Conservation (phyloP, 345 rosid species). For the Sapria himalayana region DNA sequence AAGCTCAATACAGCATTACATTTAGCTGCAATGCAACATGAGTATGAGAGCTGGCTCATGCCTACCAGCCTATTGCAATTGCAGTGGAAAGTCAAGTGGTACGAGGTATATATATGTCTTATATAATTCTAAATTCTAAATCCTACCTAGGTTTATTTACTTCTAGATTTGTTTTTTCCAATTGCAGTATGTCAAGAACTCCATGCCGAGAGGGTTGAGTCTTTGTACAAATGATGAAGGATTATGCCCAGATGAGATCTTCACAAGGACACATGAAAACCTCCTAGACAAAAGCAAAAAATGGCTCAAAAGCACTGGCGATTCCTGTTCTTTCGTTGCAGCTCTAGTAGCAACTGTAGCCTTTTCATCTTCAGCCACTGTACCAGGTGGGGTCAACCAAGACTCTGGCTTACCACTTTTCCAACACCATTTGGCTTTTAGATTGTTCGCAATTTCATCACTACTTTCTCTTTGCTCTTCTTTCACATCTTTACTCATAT, state of each 20-base stretch:
- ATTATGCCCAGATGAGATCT: constrained; percentile 11
- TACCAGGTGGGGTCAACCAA: constrained; percentile 9
- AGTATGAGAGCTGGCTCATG: constrained; percentile 6
- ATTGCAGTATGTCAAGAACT: constrained; percentile 14
- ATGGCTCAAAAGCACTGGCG: constrained; percentile 15
- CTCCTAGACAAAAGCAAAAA: constrained; percentile 9
- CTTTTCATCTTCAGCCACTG: constrained; percentile 11
- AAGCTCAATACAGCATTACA: constrained; percentile 11
- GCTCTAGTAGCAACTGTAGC: constrained; percentile 18
- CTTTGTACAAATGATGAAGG: constrained; percentile 3
- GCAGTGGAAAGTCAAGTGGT: constrained; percentile 17
- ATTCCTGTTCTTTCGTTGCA: constrained; percentile 17
- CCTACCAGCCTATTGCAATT: constrained; percentile 12
- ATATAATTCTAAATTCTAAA: not conserved
- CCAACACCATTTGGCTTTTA: not conserved
- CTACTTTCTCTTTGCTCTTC: constrained; percentile 13
- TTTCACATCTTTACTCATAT: constrained; percentile 5
- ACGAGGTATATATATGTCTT: constrained; percentile 6
- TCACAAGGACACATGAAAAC: constrained; percentile 6
- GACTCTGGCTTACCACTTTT: not conserved
- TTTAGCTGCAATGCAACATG: constrained; percentile 8
- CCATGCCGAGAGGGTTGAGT: constrained; percentile 10
- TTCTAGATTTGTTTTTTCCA: not conserved
- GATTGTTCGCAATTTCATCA: constrained; percentile 9
- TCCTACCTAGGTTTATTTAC: not conserved